A percentile compares a stretch with the other conserved stretches of the same genome.
phyloP scores from a whole-genome alignment of 2,329 filamentous ascomycete genomes.

The Phaeosphaeriaceae sp. region DNA sequence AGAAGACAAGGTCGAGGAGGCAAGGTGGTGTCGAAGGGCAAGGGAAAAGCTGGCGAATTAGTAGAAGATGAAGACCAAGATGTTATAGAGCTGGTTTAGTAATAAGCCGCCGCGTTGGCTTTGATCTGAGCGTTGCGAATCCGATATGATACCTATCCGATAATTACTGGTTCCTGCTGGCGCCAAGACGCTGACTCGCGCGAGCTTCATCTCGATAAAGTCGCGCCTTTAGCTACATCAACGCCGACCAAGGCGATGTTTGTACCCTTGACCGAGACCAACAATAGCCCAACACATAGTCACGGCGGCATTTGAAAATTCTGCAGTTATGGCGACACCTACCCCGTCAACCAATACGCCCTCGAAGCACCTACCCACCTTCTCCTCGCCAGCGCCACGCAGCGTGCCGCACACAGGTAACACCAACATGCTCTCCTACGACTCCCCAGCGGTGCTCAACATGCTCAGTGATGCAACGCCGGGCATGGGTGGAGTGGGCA shows the following conservation, averaged over 20 bases:
- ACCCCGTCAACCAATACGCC: constrained; percentile 47
- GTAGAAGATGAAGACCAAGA: constrained; percentile 27
- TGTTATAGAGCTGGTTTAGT: constrained; percentile 36
- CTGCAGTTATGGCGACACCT: constrained; percentile 50
- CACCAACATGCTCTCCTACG: constrained; percentile 47
- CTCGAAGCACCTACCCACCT: constrained; percentile 45
- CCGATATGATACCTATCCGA: constrained; percentile 17
- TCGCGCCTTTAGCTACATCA: neutral
- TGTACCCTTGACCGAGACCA: no score
- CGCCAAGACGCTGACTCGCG: neutral
- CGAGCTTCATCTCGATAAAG: neutral
- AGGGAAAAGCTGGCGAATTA: constrained; percentile 26
- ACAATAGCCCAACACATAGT: no score
- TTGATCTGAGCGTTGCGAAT: neutral
- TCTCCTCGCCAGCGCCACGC: constrained; percentile 51
- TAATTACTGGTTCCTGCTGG: no score
- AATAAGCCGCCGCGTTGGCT: neutral
- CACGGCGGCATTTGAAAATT: no score
- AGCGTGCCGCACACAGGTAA: constrained; percentile 50
- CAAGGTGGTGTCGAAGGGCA: constrained; percentile 15
- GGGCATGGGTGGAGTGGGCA: constrained; percentile 40
- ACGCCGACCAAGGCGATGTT: neutral
- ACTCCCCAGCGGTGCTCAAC: constrained; percentile 53
- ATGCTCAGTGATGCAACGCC: constrained; percentile 49
- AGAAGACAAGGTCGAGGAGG: neutral